A percentile compares a stretch with the other conserved stretches of the same genome.
These are phyloP conservation scores for Saccharomyces pastorianus DNA, from an alignment of 1,139 yeast species.

Conservation along the genomic window DNA sequence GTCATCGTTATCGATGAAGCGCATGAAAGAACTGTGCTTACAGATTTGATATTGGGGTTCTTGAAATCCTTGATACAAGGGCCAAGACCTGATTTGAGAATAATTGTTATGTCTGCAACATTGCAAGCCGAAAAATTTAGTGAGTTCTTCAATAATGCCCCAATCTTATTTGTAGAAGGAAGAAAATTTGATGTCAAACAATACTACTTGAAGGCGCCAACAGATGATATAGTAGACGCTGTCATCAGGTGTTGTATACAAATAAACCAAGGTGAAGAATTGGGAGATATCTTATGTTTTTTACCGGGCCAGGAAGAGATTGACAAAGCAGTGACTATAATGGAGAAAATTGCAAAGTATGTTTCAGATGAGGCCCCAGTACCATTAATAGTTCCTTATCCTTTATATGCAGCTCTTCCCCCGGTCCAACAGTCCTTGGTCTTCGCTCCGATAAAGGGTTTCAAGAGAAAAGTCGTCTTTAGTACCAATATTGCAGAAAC, in stretches of 20 bases:
- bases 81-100: slow-evolving; percentile 42
- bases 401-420: slow-evolving; percentile 88
- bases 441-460: slow-evolving; percentile 50
- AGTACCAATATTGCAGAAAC: slow-evolving; percentile 97
- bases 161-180: slow-evolving; percentile 81
- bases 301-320: slow-evolving; percentile 97
- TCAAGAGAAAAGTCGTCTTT: slow-evolving; percentile 65
- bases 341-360: slow-evolving; percentile 44
- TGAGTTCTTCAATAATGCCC: slow-evolving; percentile 66
- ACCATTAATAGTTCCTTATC: slow-evolving; percentile 68
- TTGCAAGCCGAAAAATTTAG: slow-evolving; percentile 88
- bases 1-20: slow-evolving; percentile 92
- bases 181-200: slow-evolving; percentile 78
- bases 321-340: slow-evolving; percentile 66
- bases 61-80: slow-evolving; percentile 56
- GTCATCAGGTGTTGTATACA: slow-evolving; percentile 69
- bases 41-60: slow-evolving; percentile 86
- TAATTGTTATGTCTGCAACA: slow-evolving; percentile 85
- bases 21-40: slow-evolving; percentile 88
- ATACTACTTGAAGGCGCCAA: slow-evolving; percentile 48
- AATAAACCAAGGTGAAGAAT: slow-evolving; percentile 65
- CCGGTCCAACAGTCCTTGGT: slow-evolving; percentile 75
- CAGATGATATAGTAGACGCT: slow-evolving; percentile 79
- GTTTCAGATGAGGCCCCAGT: slow-evolving; percentile 41
- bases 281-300: slow-evolving; percentile 85